Evolutionary conservation across 257 asterid species (phyloP), one percentile per base, ranked within the genome.

Genomic region (Solanum rostratum): DNA sequence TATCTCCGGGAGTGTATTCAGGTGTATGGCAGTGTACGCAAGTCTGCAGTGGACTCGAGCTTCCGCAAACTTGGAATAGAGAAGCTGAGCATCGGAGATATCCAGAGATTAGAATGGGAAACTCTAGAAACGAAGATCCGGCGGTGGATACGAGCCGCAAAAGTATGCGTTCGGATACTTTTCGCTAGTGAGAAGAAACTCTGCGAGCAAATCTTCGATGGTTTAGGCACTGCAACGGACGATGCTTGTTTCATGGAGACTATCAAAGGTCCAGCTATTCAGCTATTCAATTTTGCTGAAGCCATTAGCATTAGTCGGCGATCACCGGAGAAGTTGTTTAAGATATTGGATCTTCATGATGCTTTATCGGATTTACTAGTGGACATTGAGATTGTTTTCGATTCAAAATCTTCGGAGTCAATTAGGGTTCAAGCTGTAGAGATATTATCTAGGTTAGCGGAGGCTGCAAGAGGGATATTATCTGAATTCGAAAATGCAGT

Each of bases 311-410:
- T 93, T 49, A 90, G 98, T 73, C 85, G 85, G 83, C 88, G 97
- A 85, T 92, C 98, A 3, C 97, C 98, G 3, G 99, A 96, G 91
- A 96, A 94, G 85, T 85, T 96, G 91, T 96, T 96, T 87, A 94
- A 92, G 92, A 96, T 92, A 41, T 82, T 96, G 90, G 99, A 96
- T 91, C 92, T 96, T 78, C 94, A 92, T 57, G 98, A 93, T 85
- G 93, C 95, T n/a, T 70, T 96, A 29, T 89, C 95, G 9, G 94
- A 93, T 73, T 92, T 94, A 33, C 83, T 93, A 88, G 96, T 95
- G 57, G 97, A 93, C 84, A 91, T 96, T 30, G 95, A 93, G 85
- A 12, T 86, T 65, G 98, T 94, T 33, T 94, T 94, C 79, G 93
- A 90, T 71, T 91, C 94, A 2, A 92, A 92, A 85, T 90, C 95